Evolutionary conservation across 2,329 filamentous ascomycete species (phyloP).

Genomic region (Cucurbitaria berberidis): DNA sequence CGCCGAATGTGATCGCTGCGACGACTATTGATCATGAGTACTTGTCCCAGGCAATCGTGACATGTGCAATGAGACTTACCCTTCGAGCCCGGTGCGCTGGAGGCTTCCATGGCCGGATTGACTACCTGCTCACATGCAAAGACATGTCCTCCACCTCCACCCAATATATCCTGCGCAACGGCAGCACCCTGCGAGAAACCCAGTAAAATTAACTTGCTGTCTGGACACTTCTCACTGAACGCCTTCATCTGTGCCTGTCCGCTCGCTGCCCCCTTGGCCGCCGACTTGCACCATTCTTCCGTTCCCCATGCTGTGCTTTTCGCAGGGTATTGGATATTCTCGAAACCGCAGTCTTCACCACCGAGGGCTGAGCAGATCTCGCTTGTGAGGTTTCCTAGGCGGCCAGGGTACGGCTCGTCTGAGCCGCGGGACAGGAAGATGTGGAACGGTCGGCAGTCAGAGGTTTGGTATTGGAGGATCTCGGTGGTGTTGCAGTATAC

Average conservation of each 20-base stretch:
- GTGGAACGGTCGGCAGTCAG: constrained; percentile 33
- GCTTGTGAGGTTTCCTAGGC: constrained; percentile 30
- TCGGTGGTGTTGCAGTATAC: constrained; percentile 33
- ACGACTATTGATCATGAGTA: constrained; percentile 22
- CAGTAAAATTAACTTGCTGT: constrained; percentile 35
- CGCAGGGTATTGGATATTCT: constrained; percentile 36
- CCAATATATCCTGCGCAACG: constrained; percentile 36
- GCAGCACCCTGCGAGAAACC: constrained; percentile 36
- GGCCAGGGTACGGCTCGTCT: constrained; percentile 36
- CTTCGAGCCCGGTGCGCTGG: constrained; percentile 24
- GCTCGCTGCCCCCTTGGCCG: constrained; percentile 25
- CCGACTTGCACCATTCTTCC: constrained; percentile 36
- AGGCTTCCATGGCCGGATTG: constrained; percentile 29
- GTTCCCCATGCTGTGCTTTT: constrained; percentile 33
- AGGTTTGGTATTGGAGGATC: constrained; percentile 26
- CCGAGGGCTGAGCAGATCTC: constrained; percentile 28
- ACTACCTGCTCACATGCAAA: constrained; percentile 31
- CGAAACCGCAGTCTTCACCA: constrained; percentile 29
- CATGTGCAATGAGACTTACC: constrained; percentile 12
- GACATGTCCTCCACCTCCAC: constrained; percentile 35
- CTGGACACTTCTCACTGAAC: constrained; percentile 33
- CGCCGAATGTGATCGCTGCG: constrained; percentile 35
- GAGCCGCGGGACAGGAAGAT: constrained; percentile 38
- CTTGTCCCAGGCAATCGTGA: background rate
- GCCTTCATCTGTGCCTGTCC: constrained; percentile 35